Evolutionary conservation across 371 early-diverging fungal genomes (phyloP), one percentile per base, ranked within the genome.

Genomic region (Mycotypha africana): DNA sequence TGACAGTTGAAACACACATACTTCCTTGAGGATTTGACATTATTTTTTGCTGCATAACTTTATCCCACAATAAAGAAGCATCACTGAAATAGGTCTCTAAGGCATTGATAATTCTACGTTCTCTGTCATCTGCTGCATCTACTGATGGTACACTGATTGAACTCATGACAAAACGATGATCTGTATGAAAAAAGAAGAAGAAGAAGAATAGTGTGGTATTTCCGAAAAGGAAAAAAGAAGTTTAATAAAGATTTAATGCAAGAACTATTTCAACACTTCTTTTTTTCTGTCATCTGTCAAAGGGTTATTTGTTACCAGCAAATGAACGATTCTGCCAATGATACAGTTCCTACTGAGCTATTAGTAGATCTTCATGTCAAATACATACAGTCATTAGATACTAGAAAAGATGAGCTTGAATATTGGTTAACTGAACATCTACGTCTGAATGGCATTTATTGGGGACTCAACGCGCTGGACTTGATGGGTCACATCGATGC

Each of bases 371-470:
- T 78, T 25, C 93, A 93, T 52, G 85, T 91, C 32, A 77, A 84
- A 61, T 93, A 84, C 56, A 87, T 93, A 25, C 71, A 85, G 41
- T 75, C 74, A 5, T 71, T 93, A 4, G 88, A 91, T 71, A 81
- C 78, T 30, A 47, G 83, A 62, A 82, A 89, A 46, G 87, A 93
- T 42, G 84, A 81, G 36, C 74, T 98, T 4, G 94, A 95, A 51
- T 98, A 95, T 65, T 92, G 92, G 93, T 57, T 91, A 38, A 82
- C 92, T 1, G 95, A 92, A 51, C 96, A 97, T 49, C 67, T 98
- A 17, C 83, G 93, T 2, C 59, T 98, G 16, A 94, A 86, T 45
- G 95, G 94, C 19, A 72, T 96, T 11, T 97, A 97, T 65, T 97
- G 98, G 98, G 95, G 92, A 0, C 53, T 92, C 0, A 93, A 93